These are phyloP conservation scores for Myriosclerotinia duriaeana DNA, from an alignment of 2,329 filamentous ascomycete species.

Conservation along the genomic window DNA sequence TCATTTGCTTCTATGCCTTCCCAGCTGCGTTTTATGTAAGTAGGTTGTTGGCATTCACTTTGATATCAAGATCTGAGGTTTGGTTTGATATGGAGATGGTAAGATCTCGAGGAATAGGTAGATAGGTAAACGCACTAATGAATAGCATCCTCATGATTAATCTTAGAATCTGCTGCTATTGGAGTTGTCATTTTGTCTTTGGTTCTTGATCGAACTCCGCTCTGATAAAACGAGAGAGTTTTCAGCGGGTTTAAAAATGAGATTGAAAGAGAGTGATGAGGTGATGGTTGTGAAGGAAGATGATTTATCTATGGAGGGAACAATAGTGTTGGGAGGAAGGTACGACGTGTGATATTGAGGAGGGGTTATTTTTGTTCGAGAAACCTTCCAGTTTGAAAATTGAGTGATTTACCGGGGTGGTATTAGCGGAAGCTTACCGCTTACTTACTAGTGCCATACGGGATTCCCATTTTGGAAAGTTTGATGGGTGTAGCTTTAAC, in stretches of 20 bases:
- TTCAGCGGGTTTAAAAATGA: too few species aligned
- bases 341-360: slow-evolving; percentile 1
- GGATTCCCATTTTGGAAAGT: too few species aligned
- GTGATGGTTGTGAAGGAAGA: background rate
- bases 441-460: background rate
- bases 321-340: too few species aligned
- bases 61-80: background rate
- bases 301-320: background rate
- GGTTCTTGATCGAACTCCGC: too few species aligned
- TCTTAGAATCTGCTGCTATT: slow-evolving; percentile 13
- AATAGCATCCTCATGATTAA: slow-evolving; percentile 22
- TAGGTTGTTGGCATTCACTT: background rate
- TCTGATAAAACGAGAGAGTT: too few species aligned
- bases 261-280: background rate
- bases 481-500: too few species aligned
- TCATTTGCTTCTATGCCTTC: slow-evolving; percentile 52
- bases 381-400: background rate
- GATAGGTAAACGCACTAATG: slow-evolving; percentile 11
- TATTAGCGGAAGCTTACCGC: background rate
- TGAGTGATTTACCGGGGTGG: background rate
- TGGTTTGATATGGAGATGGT: background rate
- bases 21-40: slow-evolving; percentile 43
- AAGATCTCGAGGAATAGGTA: background rate
- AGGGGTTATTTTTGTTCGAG: slow-evolving; percentile 1
- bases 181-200: slow-evolving; percentile 3